These are phyloP conservation scores for Anisodus acutangulus DNA, from an alignment of 257 asterid species.

Conservation along the genomic window DNA sequence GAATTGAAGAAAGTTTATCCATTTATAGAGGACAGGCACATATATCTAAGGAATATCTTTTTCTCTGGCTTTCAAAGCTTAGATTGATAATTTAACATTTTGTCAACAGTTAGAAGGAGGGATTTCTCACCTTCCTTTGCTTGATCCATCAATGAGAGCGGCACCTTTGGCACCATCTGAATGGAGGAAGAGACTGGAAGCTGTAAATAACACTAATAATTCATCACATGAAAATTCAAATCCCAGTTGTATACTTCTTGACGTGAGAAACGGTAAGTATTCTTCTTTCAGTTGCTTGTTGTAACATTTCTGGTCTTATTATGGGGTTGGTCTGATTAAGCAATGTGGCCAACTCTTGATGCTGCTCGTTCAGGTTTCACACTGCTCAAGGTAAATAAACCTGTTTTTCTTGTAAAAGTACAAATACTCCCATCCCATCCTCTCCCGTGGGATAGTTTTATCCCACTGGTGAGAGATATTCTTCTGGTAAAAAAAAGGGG, in stretches of 20 bases:
- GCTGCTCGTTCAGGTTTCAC: background rate
- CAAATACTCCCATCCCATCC: background rate
- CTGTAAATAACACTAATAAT: slow-evolving; percentile 45
- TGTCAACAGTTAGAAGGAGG: slow-evolving; percentile 74
- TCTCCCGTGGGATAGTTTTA: background rate
- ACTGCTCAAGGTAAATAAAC: slow-evolving; percentile 17
- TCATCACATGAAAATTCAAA: slow-evolving; percentile 37
- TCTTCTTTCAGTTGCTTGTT: slow-evolving; percentile 23
- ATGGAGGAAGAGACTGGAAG: slow-evolving; percentile 80
- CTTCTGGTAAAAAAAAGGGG: background rate
- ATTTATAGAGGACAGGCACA: background rate
- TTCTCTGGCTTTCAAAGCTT: background rate
- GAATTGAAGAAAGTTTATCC: slow-evolving; percentile 11
- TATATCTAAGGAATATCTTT: background rate
- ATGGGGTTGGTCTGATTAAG: slow-evolving; percentile 18
- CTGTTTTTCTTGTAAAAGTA: background rate
- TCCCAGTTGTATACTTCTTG: slow-evolving; percentile 65
- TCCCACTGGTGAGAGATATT: slow-evolving; percentile 23
- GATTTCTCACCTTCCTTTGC: slow-evolving; percentile 86
- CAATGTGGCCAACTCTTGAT: slow-evolving; percentile 21
- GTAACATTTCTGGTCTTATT: background rate
- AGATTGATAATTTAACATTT: slow-evolving; percentile 23
- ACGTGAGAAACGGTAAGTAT: slow-evolving; percentile 84
- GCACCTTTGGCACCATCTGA: slow-evolving; percentile 83
- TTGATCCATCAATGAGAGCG: slow-evolving; percentile 79